These are phyloP conservation scores for Phytopythium chamaehyphon DNA, from an alignment of 352 stramenopile species.

Conservation along the genomic window DNA sequence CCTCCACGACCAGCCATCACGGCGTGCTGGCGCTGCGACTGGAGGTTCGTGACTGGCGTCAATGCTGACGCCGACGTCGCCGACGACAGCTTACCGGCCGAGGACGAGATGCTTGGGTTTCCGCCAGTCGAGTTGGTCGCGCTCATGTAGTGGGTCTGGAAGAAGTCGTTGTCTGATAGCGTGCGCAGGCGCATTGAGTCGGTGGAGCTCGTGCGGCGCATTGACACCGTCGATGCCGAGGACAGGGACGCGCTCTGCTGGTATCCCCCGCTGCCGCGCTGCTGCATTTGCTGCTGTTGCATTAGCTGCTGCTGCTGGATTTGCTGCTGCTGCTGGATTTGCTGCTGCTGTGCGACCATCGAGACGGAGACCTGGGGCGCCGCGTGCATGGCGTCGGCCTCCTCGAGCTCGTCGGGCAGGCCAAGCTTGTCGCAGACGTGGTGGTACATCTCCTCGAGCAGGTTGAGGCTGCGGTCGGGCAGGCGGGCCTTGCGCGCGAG, in stretches of 20 bases:
- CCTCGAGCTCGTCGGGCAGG: constrained; percentile 52
- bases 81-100: neutral
- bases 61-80: neutral
- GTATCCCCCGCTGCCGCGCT: constrained; percentile 9
- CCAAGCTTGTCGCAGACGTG: constrained; percentile 75
- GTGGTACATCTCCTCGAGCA: constrained; percentile 87
- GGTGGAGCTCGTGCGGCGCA: constrained; percentile 31
- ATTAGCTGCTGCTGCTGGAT: neutral
- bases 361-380: neutral
- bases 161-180: constrained; percentile 68
- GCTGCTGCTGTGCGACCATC: too few species aligned
- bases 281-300: neutral
- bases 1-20: constrained; percentile 24
- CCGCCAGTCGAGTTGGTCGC: constrained; percentile 4
- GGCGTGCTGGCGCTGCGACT: constrained; percentile 34
- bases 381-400: constrained; percentile 23
- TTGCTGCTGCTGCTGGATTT: neutral
- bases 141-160: constrained; percentile 28
- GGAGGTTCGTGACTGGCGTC: constrained; percentile 13
- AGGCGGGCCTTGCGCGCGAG: constrained; percentile 60
- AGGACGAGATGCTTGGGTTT: constrained; percentile 12
- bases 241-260: constrained; percentile 1
- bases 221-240: neutral
- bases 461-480: constrained; percentile 52
- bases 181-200: constrained; percentile 51